Conservation (phyloP, 805 yeast species). For the Kuraishia borneana region DNA sequence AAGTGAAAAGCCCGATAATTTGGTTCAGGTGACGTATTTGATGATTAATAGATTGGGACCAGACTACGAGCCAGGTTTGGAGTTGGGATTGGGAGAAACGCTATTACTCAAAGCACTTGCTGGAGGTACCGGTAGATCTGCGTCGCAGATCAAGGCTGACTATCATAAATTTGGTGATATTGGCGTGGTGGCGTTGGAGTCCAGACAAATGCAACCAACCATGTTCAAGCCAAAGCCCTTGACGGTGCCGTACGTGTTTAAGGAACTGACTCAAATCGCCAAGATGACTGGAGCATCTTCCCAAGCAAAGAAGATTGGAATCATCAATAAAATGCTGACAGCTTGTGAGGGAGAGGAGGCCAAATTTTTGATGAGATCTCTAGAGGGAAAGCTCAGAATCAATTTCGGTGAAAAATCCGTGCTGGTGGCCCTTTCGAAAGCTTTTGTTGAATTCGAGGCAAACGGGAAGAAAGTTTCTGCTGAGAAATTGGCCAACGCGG, state of each 20-base stretch:
- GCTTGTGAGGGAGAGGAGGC: slow-evolving; percentile 84
- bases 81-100: slow-evolving; percentile 89
- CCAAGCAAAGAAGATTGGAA: slow-evolving; percentile 63
- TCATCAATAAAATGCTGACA: slow-evolving; percentile 76
- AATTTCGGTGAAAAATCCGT: slow-evolving; percentile 94
- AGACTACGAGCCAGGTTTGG: slow-evolving; percentile 83
- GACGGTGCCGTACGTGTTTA: slow-evolving; percentile 63
- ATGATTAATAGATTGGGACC: slow-evolving; percentile 89
- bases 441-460: slow-evolving; percentile 54
- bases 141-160: slow-evolving; percentile 59
- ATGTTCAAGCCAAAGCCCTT: slow-evolving; percentile 89
- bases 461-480: slow-evolving; percentile 15
- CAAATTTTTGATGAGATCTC: slow-evolving; percentile 76
- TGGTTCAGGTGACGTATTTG: slow-evolving; percentile 68
- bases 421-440: slow-evolving; percentile 72
- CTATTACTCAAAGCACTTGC: slow-evolving; percentile 78
- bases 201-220: slow-evolving; percentile 77
- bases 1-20: slow-evolving; percentile 31
- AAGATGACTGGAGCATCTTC: slow-evolving; percentile 69
- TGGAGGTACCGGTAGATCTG: slow-evolving; percentile 78
- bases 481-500: slow-evolving; percentile 50
- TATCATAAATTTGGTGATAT: slow-evolving; percentile 79
- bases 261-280: slow-evolving; percentile 68
- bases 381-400: slow-evolving; percentile 88
- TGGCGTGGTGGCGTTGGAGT: slow-evolving; percentile 77